These are phyloP conservation scores for Quercus gilva DNA, from an alignment of 306 rosid genomes.

Conservation along the genomic window DNA sequence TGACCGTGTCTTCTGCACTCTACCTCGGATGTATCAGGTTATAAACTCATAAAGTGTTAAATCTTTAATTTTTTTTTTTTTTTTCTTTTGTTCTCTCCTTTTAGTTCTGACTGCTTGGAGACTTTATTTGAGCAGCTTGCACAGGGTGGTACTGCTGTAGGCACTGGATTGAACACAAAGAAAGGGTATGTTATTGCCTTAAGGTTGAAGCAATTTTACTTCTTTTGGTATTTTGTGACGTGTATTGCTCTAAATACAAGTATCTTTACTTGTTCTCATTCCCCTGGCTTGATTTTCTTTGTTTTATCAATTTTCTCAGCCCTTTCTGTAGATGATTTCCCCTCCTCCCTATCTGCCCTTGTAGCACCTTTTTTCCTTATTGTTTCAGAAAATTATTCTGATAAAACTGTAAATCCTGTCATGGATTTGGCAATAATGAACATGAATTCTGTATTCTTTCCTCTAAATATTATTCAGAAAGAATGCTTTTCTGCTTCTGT, in stretches of 20 bases:
- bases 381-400: not conserved
- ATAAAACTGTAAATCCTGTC: not conserved
- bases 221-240: conserved; percentile 11
- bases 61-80: not conserved
- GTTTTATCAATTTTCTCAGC: not conserved
- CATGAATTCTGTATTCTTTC: not conserved
- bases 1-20: conserved; percentile 70
- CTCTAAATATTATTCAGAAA: not conserved
- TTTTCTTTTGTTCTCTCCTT: not conserved
- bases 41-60: conserved; percentile 6
- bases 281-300: not conserved
- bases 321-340: not conserved
- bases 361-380: not conserved
- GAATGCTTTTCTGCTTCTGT: not conserved
- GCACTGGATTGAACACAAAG: conserved; percentile 98
- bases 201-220: conserved; percentile 9
- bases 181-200: conserved; percentile 67
- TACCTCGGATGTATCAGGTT: conserved; percentile 94
- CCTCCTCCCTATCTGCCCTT: too few relatives aligned
- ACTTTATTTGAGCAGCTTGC: conserved; percentile 75
- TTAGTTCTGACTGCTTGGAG: conserved; percentile 30
- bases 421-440: not conserved
- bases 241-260: not conserved
- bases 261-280: conserved; percentile 10
- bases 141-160: conserved; percentile 99